Base-by-base conservation (phyloP, 371 early-diverging fungal species). In the Rhizopus microsporus region DNA sequence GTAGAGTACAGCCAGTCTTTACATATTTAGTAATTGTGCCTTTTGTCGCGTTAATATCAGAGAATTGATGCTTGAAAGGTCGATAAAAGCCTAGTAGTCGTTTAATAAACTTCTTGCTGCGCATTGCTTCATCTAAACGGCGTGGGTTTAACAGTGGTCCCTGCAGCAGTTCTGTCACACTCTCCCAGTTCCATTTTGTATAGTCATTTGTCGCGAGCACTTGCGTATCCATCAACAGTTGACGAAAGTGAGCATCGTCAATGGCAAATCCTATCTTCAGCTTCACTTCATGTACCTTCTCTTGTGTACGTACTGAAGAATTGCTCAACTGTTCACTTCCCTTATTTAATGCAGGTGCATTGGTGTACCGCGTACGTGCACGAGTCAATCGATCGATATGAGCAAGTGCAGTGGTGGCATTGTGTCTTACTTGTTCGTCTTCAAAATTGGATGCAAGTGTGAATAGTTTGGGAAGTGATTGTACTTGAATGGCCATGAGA, bases 161-260 rank as follows among this genome's bases (percentile, higher is more conserved):
- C 46, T 88, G 87, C 6, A 93, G 60, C 2, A 93, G 69, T 58
- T 93, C 92, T 44, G 75, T 57, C 16, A 93, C 86, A 29, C 77
- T 74, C 44, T 90, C 88, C 93, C 91, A 95, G 42, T 84, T 84
- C 95, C 95, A 95, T 58, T 90, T 88, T 5, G 84, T 76, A 56
- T 77, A 82, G 17, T 93, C 93, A 59, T 92, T 93, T 3, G 84
- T 81, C 35, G 70, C 81, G 3, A 92, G 56, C 10, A 90, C 89
- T 74, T 92, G 89, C 5, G 89, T 82, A 29, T 92, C 92, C 57
- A 81, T 74, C 9, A 93, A 59, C 12, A 86, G 63, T 15, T 80
- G 75, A 38, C 82, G 68, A 47, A 88, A 92, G 51, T 88, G 88
- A 3, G 67, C 59, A 51, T 94, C 93, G 51, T 94, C 94, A 60